These are phyloP conservation scores for Pterocarpus macrocarpus DNA, from an alignment of 306 rosid species.

Conservation along the genomic window DNA sequence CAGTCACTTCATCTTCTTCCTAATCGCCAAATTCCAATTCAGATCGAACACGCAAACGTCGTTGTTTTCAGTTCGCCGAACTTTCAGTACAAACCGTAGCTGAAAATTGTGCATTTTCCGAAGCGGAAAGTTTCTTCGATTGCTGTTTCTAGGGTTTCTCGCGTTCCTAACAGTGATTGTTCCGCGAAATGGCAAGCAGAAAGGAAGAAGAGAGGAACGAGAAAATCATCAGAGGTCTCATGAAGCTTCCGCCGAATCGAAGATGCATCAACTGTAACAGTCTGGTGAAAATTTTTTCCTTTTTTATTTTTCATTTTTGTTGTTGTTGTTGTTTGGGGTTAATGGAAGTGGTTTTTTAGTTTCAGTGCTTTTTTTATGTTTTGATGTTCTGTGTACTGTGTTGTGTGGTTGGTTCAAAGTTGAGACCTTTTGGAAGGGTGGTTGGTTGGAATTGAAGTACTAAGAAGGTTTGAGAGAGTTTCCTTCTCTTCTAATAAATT, in stretches of 20 bases:
- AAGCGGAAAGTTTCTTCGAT: background rate
- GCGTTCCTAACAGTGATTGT: slow-evolving; percentile 16
- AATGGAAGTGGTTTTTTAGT: background rate
- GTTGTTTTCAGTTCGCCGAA: background rate
- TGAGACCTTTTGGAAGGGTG: slow-evolving; percentile 1
- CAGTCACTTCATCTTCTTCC: slow-evolving; percentile 23
- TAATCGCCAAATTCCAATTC: background rate
- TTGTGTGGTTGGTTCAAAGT: slow-evolving; percentile 4
- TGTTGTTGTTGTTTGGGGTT: background rate
- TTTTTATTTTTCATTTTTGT: background rate
- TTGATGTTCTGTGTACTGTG: background rate
- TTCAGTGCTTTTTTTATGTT: background rate
- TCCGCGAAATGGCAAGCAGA: slow-evolving; percentile 66
- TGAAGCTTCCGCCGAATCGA: slow-evolving; percentile 93
- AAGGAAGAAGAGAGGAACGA: slow-evolving; percentile 85
- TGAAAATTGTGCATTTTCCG: slow-evolving; percentile 2
- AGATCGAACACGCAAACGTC: slow-evolving; percentile 9
- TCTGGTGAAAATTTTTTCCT: slow-evolving; percentile 49
- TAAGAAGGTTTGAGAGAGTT: background rate
- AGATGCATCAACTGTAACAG: slow-evolving; percentile 83
- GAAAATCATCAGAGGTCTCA: slow-evolving; percentile 84
- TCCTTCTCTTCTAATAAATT: no score
- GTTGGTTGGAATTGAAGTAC: slow-evolving; percentile 28
- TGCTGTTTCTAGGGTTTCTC: slow-evolving; percentile 41
- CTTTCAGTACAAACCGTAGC: background rate